Conservation (phyloP, 176 grass and related monocot genomes). For the Paspalum vaginatum region DNA sequence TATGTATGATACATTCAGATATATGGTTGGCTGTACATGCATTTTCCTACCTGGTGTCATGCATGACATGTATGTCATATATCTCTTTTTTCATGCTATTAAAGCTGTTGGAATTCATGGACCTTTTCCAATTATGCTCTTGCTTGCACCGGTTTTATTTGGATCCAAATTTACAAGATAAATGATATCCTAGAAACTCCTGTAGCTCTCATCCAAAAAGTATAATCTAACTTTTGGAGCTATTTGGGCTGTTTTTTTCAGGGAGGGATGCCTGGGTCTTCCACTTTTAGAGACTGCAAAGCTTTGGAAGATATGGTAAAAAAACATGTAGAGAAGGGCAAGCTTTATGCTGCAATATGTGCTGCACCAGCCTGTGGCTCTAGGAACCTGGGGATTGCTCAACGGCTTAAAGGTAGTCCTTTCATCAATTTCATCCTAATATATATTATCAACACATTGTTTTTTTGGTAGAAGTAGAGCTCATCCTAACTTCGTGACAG, state of each 20-base stretch:
- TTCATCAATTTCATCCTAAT: neutral
- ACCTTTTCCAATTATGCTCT: neutral
- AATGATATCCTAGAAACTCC: neutral
- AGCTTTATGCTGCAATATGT: constrained; percentile 69
- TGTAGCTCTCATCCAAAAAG: neutral
- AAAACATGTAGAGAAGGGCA: constrained; percentile 66
- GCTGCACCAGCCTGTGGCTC: constrained; percentile 71
- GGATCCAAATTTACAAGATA: neutral
- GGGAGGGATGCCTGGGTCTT: constrained; percentile 76
- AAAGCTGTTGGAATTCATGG: neutral
- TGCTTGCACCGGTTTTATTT: neutral
- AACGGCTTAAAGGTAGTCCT: constrained; percentile 60
- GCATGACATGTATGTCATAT: neutral
- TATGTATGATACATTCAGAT: neutral
- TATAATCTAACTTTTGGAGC: neutral
- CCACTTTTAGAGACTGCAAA: constrained; percentile 58
- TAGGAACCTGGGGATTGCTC: constrained; percentile 78
- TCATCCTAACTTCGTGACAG: constrained; percentile 36
- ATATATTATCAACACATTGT: neutral
- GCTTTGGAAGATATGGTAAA: constrained; percentile 57
- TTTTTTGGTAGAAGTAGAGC: neutral
- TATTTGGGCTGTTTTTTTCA: constrained; percentile 26
- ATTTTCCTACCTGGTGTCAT: neutral
- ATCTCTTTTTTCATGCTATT: neutral
- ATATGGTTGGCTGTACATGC: neutral